Evolutionary conservation across 2,329 filamentous ascomycete species (phyloP).

Genomic region (Aspergillus brunneoviolaceus): DNA sequence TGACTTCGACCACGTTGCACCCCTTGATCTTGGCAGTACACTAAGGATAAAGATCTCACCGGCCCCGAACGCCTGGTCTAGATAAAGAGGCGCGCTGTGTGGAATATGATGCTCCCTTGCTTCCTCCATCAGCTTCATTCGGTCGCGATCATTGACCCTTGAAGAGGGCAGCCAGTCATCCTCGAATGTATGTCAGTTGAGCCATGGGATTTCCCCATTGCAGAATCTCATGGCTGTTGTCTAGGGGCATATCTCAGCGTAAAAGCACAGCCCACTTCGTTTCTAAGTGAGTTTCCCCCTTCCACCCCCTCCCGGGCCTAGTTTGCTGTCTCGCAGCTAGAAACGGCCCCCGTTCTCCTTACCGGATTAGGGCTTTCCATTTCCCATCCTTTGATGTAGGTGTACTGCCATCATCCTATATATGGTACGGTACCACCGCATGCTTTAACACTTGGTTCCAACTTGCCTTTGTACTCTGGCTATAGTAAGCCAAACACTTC

Average conservation of each 20-base stretch:
- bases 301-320: background rate
- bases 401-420: background rate
- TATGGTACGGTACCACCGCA: background rate
- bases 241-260: background rate
- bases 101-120: background rate
- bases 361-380: background rate
- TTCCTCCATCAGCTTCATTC: background rate
- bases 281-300: background rate
- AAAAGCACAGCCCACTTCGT: background rate
- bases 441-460: no score
- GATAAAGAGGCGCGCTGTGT: background rate
- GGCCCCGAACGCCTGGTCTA: constrained; percentile 16
- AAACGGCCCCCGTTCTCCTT: background rate
- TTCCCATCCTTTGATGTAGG: background rate
- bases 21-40: constrained; percentile 27
- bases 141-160: background rate
- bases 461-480: background rate
- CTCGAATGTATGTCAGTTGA: background rate
- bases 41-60: constrained; percentile 30
- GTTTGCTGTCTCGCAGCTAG: background rate
- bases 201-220: background rate
- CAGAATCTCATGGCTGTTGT: background rate
- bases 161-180: background rate
- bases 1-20: constrained; percentile 24
- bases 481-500: background rate